A percentile compares a stretch with the other conserved stretches of the same genome.
Conservation (phyloP, 2,329 filamentous ascomycete genomes). For the Apiospora koreana region DNA sequence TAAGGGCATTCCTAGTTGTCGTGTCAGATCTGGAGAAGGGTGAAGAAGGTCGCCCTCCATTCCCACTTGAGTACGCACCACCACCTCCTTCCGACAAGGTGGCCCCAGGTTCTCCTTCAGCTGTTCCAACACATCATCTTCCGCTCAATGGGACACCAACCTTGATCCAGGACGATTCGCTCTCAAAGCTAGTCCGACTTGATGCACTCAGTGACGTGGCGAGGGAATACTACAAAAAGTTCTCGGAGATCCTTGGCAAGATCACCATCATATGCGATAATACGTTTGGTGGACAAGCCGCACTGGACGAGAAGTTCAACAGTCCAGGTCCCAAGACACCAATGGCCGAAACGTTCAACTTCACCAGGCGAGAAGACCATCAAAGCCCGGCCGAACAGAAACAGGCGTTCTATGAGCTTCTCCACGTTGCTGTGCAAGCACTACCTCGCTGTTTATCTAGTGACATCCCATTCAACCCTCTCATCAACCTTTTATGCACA, state of each 20-base stretch:
- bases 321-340: conserved; percentile 89
- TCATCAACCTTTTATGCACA: conserved; percentile 94
- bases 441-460: conserved; percentile 90
- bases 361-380: conserved; percentile 79
- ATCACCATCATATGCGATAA: conserved; percentile 97
- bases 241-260: conserved; percentile 93
- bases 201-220: conserved; percentile 71
- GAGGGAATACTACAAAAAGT: conserved; percentile 83
- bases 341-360: conserved; percentile 91
- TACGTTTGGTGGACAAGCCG: conserved; percentile 93
- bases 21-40: conserved; percentile 91
- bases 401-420: conserved; percentile 91
- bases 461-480: conserved; percentile 87
- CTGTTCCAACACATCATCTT: conserved; percentile 38
- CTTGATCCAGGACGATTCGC: conserved; percentile 56
- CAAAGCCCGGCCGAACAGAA: conserved; percentile 76
- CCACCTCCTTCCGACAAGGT: conserved; percentile 43
- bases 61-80: conserved; percentile 68
- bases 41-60: conserved; percentile 75
- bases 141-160: conserved; percentile 27
- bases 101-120: conserved; percentile 49
- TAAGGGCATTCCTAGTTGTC: conserved; percentile 88
- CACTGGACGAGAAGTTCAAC: conserved; percentile 91
- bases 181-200: conserved; percentile 66
- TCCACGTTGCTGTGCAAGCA: conserved; percentile 94